Conservation (phyloP, 345 rosid genomes). For the Bruguiera gymnorhiza region DNA sequence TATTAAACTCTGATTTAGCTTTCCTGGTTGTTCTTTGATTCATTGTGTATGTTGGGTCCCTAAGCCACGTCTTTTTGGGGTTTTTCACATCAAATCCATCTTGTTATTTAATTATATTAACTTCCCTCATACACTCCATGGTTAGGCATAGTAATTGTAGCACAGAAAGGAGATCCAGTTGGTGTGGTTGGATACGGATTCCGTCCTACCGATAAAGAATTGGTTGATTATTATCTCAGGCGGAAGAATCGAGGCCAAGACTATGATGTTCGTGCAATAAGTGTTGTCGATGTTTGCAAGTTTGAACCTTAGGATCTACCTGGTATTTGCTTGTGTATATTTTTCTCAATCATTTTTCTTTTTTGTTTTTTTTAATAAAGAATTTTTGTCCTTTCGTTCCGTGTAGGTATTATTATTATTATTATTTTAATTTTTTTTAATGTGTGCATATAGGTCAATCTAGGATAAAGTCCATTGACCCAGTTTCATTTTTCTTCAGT, state of each 20-base stretch:
- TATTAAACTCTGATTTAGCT: too few species aligned
- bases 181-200: slow-evolving; percentile 28
- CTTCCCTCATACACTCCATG: neutral
- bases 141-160: neutral
- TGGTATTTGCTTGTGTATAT: slow-evolving; percentile 6
- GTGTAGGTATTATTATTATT: too few species aligned
- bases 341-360: neutral
- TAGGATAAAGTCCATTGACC: slow-evolving; percentile 3
- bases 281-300: slow-evolving; percentile 34
- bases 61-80: too few species aligned
- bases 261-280: slow-evolving; percentile 6
- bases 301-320: slow-evolving; percentile 56
- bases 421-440: neutral
- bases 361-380: neutral
- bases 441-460: neutral
- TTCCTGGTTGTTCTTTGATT: too few species aligned
- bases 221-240: slow-evolving; percentile 30
- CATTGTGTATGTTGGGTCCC: too few species aligned
- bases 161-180: neutral
- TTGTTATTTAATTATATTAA: neutral
- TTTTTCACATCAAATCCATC: too few species aligned
- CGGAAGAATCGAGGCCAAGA: slow-evolving; percentile 17
- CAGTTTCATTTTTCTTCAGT: slow-evolving; percentile 41
- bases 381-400: neutral
- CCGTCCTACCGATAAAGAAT: slow-evolving; percentile 42